Evolutionary conservation across 1,139 yeast genomes (phyloP), one percentile per base, ranked within the genome.

Genomic region (Suhomyces coccinellae): DNA sequence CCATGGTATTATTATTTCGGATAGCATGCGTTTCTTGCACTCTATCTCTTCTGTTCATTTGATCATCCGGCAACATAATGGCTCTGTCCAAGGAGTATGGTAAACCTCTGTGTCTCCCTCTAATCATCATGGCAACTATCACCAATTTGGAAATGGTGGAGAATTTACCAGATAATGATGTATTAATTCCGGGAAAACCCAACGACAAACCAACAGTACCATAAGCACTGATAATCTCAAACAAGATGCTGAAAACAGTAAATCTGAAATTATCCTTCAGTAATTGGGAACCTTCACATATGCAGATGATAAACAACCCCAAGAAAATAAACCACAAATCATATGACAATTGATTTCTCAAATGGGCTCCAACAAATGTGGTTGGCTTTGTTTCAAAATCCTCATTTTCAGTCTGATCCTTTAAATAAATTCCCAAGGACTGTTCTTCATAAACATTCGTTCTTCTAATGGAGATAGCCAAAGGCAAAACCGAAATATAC

Each of bases 401-500:
- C 13, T 56, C 63, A 7, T 59, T 57, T 6, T 68, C 65, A 2
- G 66, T 61, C 20, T 69, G 72, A 12, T 69, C 68, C 35, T 76
- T 77, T 28, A 77, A 70, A 60, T 89, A 91, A 12, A 91, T 80
- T 12, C 99, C 99, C 49, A 93, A 70, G 0, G 97, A 87, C 62
- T 90, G 98, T 60, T 93, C 99, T 62, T 93, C 99, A 66, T 93
- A 93, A 40, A 93, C 99, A 62, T 93, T 93, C 17, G 99, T 93
- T 62, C 97, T 80, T 67, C 99, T 83, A 54, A 93, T 90, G 37
- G 97, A 88, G 56, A 93, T 93, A 33, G 99, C 99, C 58, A 93
- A 72, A 0, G 99, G 99, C 59, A 91, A 73, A 40, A 93, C 97
- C 6, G 98, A 91, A 27, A 95, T 89, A 69, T 95, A 93, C 99